Base-by-base conservation (phyloP, 2,329 filamentous ascomycete genomes). In the Aureobasidium subglaciale region DNA sequence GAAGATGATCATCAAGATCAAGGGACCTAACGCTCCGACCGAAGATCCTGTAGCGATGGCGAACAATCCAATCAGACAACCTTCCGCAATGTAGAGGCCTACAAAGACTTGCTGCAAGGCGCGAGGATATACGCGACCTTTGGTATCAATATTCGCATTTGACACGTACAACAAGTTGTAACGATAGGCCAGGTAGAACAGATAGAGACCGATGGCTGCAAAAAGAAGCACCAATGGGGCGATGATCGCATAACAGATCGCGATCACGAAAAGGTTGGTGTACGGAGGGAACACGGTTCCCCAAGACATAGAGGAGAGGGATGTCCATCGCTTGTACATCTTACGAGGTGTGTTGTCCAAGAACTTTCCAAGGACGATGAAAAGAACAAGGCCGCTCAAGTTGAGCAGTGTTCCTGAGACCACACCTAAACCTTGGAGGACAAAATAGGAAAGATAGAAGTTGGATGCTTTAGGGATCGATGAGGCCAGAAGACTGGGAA, bases 401-500 rank as follows among this genome's bases (percentile, higher is more conserved):
- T 95, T 89, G 2, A 95, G 77, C 5, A 97, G 71, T 1, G 87
- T 81, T 43, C 85, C 81, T 0, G 88, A 80, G 3, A 90, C 87
- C 59, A 92, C 84, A 1, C 85, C 86, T 57, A 97, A 71, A 30
- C 92, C 95, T 70, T 97, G 93, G 2, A 99, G 82, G 29, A 97
- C 83, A 62, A 99, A 95, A 73, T 97, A 99, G 0, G 87, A 89
- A 18, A 97, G 85, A 71, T 96, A 99, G 67, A 97, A 95, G 72
- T 95, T 97, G 59, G 90, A 91, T 0, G 90, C 85, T 56, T 82
- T 85, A 16, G 93, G 93, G 5, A 99, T 60, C 22, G 64, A 61
- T 10, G 62, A 59, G 9, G 69, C 67, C 22, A 71, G 59, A 9
- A 70, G 54, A 10, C 46, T 60, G 1, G 67, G 60, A 3, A 63